Evolutionary conservation across 495 filamentous ascomycete species (phyloP), one percentile per base, ranked within the genome.

Genomic region (Talaromyces liani): DNA sequence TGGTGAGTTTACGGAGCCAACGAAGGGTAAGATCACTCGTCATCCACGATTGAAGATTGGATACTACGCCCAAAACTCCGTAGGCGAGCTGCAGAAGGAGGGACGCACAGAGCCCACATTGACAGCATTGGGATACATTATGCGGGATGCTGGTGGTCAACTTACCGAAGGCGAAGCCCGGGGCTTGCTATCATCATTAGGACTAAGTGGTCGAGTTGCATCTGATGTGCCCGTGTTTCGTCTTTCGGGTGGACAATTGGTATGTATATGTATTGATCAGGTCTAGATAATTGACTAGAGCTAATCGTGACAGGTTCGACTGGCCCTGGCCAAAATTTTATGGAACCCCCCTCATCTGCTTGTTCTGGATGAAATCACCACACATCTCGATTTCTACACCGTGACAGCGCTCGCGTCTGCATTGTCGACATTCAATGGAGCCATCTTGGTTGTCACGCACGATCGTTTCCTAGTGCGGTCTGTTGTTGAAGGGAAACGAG

Each of bases 41-140:
- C 95, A 99, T 72, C 95, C 95, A 68, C 97, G 98, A 72, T 76
- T 99, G 61, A 95, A 95, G 81, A 96, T 99, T 70, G 95, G 95
- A 53, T 98, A 98, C 82, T 97, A 98, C 82, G 97, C 97, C 80
- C 95, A 99, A 77, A 86, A 90, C 60, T 84, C 87, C 0, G 88
- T 92, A 2, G 88, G 91, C 64, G 74, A 80, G 12, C 79, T 94
- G 0, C 85, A 88, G 64, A 66, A 72, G 1, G 67, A 72, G 18
- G 79, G 80, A 2, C 73, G 75, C 9, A 61, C 66, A 0, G 74
- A 83, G 3, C 77, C 80, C 6, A 67, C 62, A 1, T 69, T 88
- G 3, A 91, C 89, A 0, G 87, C 90, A 0, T 76, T 94, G 3
- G 68, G 79, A 0, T 73, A 90, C 7, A 71, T 93, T 14, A 74